Conservation (phyloP, 2,329 filamentous ascomycete genomes). For the Coniochaeta ligniaria region DNA sequence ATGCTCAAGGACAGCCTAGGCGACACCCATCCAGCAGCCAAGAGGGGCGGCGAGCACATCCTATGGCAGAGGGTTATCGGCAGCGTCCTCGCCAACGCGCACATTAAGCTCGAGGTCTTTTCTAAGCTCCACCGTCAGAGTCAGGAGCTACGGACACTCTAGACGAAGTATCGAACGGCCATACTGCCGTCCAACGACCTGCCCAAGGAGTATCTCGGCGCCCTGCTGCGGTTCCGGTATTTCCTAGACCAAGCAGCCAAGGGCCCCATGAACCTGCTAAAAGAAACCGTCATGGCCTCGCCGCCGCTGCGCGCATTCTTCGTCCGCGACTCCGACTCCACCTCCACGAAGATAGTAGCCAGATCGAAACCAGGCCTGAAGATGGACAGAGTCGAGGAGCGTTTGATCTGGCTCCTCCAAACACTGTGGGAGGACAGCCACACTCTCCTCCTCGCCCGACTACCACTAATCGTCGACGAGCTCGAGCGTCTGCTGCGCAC, state of each 20-base stretch:
- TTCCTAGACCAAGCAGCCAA: slow-evolving; percentile 25
- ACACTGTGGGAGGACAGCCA: slow-evolving; percentile 28
- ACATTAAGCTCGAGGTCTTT: slow-evolving; percentile 28
- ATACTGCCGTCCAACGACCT: slow-evolving; percentile 24
- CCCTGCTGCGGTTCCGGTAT: slow-evolving; percentile 31
- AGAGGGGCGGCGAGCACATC: slow-evolving; percentile 5
- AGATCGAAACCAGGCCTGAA: slow-evolving; percentile 9
- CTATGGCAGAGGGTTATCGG: slow-evolving; percentile 34
- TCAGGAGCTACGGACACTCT: slow-evolving; percentile 17
- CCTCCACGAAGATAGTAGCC: slow-evolving; percentile 15
- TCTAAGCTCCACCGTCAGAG: slow-evolving; percentile 26
- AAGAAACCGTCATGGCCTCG: slow-evolving; percentile 22
- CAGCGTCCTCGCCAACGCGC: slow-evolving; percentile 22
- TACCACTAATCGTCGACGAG: slow-evolving; percentile 36
- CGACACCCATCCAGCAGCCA: slow-evolving; percentile 17
- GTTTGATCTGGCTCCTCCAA: slow-evolving; percentile 28
- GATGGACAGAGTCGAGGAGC: slow-evolving; percentile 11
- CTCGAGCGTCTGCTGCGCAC: slow-evolving; percentile 34
- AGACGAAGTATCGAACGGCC: slow-evolving; percentile 20
- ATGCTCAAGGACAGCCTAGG: slow-evolving; percentile 31
- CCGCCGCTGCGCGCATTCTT: slow-evolving; percentile 20
- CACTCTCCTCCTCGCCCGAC: slow-evolving; percentile 20
- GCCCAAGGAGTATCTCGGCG: slow-evolving; percentile 27
- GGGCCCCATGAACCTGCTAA: slow-evolving; percentile 19
- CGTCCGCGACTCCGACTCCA: slow-evolving; percentile 17